A percentile compares a stretch with the other conserved stretches of the same genome.
These are phyloP conservation scores for Exophiala dermatitidis DNA, from an alignment of 2,329 filamentous ascomycete species.

Conservation along the genomic window DNA sequence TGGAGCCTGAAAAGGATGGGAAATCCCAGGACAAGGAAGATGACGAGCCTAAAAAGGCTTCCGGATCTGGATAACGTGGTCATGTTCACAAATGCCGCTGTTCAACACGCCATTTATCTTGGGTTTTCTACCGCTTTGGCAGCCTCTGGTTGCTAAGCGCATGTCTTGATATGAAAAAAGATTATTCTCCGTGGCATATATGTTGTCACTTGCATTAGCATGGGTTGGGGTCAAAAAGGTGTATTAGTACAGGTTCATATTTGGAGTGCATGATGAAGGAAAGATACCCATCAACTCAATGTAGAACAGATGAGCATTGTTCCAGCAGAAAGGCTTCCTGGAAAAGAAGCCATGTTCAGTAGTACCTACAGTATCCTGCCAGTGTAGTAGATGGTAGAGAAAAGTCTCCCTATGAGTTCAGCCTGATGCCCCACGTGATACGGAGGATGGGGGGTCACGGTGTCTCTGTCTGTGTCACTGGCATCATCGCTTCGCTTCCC, in stretches of 20 bases:
- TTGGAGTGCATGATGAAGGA: conserved; percentile 1
- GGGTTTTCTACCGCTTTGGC: conserved; percentile 22
- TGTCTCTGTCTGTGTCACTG: too few relatives aligned
- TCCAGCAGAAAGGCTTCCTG: background rate
- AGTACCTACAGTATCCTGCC: too few relatives aligned
- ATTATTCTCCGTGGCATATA: background rate
- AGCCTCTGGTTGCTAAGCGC: conserved; percentile 1
- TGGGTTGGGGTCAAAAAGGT: background rate
- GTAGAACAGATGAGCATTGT: background rate
- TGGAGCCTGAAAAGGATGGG: conserved; percentile 29
- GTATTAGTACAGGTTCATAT: conserved; percentile 7
- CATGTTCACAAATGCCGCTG: background rate
- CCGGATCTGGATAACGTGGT: conserved; percentile 31
- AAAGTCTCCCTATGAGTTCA: background rate
- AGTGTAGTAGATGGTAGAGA: too few relatives aligned
- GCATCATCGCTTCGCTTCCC: background rate
- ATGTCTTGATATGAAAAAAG: background rate
- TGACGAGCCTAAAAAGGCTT: conserved; percentile 36
- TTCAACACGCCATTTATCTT: conserved; percentile 3
- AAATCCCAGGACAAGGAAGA: conserved; percentile 28
- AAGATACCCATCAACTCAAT: conserved; percentile 11
- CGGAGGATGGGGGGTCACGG: background rate
- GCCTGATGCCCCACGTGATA: background rate
- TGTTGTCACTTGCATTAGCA: background rate
- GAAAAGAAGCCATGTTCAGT: background rate